Conservation (phyloP, 106 monocot species). For the Dendrobium chrysotoxum region DNA sequence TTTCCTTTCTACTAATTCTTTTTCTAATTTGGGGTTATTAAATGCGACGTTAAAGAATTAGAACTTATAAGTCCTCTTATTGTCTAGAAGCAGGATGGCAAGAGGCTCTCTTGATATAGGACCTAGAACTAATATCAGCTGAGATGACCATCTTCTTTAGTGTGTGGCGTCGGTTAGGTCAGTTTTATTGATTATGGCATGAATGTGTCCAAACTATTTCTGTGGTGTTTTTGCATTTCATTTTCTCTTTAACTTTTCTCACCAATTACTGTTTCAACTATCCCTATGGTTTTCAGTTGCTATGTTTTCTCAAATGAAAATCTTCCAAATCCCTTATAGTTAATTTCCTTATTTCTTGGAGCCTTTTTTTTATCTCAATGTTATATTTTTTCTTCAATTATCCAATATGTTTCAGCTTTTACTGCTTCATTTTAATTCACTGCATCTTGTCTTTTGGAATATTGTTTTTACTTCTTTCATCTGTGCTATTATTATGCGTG, state of each 20-base stretch:
- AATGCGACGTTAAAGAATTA: conserved; percentile 30
- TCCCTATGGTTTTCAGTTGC: not conserved
- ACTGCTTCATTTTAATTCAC: not conserved
- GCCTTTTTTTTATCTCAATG: not conserved
- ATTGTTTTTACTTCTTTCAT: not conserved
- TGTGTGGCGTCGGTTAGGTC: conserved; percentile 65
- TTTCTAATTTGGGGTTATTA: conserved; percentile 54
- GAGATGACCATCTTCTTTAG: conserved; percentile 48
- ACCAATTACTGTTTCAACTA: conserved; percentile 19
- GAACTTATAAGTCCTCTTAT: conserved; percentile 67
- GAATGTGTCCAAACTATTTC: conserved; percentile 23
- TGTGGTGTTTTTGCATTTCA: conserved; percentile 3
- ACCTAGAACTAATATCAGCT: conserved; percentile 74
- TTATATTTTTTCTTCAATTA: conserved; percentile 1
- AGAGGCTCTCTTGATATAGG: conserved; percentile 78
- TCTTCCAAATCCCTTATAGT: not conserved
- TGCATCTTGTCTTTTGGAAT: not conserved
- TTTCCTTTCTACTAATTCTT: conserved; percentile 36
- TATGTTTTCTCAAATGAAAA: not conserved
- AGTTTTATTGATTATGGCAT: conserved; percentile 76
- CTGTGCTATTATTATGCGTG: not conserved
- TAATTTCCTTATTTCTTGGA: conserved; percentile 1
- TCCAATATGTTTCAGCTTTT: conserved; percentile 6
- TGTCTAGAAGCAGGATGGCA: conserved; percentile 87
- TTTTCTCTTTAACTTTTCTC: conserved; percentile 16